These are phyloP conservation scores for Leucosporidium creatinivorum DNA, from an alignment of 768 basidiomycete species.

Conservation along the genomic window DNA sequence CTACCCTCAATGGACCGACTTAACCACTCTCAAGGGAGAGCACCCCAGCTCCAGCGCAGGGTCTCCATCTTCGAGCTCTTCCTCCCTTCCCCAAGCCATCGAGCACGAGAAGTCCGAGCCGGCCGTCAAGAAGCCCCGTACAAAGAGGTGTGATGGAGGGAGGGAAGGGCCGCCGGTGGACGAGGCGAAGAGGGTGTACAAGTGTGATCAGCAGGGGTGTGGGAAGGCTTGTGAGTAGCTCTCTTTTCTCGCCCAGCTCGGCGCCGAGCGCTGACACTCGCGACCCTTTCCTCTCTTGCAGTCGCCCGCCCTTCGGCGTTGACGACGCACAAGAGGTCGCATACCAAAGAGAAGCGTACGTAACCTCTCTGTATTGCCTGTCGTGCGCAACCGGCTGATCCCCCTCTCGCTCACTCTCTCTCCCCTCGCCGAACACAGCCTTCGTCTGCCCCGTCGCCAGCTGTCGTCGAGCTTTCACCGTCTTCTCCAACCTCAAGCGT, in stretches of 20 bases:
- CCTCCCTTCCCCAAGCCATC: background rate
- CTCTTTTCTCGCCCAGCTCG: background rate
- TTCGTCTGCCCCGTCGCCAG: background rate
- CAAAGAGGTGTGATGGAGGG: background rate
- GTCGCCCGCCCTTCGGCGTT: background rate
- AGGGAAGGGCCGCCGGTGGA: background rate
- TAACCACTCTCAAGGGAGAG: too few relatives aligned
- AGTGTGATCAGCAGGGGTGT: background rate
- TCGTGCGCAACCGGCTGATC: too few relatives aligned
- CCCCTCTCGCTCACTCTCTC: too few relatives aligned
- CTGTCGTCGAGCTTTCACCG: background rate
- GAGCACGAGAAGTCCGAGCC: background rate
- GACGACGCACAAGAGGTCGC: background rate
- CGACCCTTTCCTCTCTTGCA: background rate
- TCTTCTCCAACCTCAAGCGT: constrained; percentile 4
- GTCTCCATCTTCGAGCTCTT: too few relatives aligned
- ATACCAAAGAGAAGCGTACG: background rate
- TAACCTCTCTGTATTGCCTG: too few relatives aligned
- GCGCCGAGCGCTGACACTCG: too few relatives aligned
- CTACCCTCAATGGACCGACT: too few relatives aligned
- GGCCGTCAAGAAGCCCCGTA: background rate
- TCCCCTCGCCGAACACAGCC: background rate
- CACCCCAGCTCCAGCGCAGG: too few relatives aligned
- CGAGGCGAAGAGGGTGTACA: background rate
- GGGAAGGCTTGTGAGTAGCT: background rate